Evolutionary conservation across 306 rosid genomes (phyloP).

Genomic region (Sphenostylis stenocarpa): DNA sequence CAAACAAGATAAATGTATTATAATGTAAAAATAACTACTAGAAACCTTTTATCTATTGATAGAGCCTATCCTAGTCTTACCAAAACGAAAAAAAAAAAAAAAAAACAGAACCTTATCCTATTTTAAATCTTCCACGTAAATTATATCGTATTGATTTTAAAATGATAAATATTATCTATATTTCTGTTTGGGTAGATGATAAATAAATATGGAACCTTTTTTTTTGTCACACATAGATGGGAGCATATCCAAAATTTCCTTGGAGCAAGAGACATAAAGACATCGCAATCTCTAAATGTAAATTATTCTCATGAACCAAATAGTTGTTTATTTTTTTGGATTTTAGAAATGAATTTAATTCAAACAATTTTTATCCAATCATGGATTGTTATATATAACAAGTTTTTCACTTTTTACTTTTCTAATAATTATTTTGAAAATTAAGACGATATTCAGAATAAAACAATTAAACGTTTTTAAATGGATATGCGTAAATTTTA

Average conservation of each 20-base stretch:
- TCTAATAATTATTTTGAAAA: not conserved
- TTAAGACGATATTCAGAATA: not conserved
- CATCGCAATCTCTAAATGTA: too few relatives aligned
- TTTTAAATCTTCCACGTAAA: not conserved
- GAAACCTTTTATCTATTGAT: not conserved
- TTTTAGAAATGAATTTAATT: not conserved
- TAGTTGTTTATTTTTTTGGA: too few relatives aligned
- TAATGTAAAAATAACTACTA: not conserved
- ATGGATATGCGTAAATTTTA: not conserved
- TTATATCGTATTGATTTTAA: not conserved
- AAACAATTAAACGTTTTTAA: not conserved
- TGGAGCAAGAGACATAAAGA: not conserved
- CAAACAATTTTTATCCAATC: not conserved
- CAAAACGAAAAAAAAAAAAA: too few relatives aligned
- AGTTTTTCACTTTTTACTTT: not conserved
- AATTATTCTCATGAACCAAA: too few relatives aligned
- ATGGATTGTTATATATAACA: not conserved
- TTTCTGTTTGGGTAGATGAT: not conserved
- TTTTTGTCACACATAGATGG: not conserved
- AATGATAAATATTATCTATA: not conserved
- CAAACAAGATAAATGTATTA: not conserved
- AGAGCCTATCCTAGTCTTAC: not conserved
- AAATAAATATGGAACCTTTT: not conserved
- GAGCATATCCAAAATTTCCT: not conserved
- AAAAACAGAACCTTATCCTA: not conserved